Evolutionary conservation across 192 early-diverging fungal genomes (phyloP), one percentile per base, ranked within the genome.

Genomic region (Backusella morwellensis): DNA sequence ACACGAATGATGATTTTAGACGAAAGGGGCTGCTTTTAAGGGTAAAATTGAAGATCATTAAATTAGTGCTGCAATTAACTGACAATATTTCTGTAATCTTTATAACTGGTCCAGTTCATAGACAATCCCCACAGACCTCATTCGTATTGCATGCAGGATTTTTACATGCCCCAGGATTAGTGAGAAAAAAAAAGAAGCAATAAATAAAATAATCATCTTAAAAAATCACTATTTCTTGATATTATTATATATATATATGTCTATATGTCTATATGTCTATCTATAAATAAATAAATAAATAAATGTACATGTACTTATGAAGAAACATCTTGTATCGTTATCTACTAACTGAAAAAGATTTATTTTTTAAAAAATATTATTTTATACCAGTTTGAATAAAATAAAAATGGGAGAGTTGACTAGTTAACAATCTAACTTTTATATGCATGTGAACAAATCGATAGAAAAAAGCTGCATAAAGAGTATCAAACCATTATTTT

Each of bases 51-150:
- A 29, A 59, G 54, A 59, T 59, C 54, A 59, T 59, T 59, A 59
- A 59, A 26, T 59, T 59, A 26, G 54, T 59, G 54, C 21, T 12
- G 26, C 23, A 59, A 59, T 26, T 59, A 50, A 59, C 54, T 59
- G 54, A 59, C 54, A 59, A 59, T 63, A 29, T 29, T 63, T 63
- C 21, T 63, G 56, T 26, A 63, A 63, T 63, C 56, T 63, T 63
- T 63, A 63, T 63, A 63, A 63, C 29, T 63, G 23, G 56, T 63
- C 56, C 56, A 29, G 56, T 63, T 63, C 23, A 63, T 26, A n/a
- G 8, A 12, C 56, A 63, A 63, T 63, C 56, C 47, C 26, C 56
- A 63, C 56, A 63, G 56, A 29, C 56, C 6, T 12, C 23, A 26
- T 29, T 29, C 23, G 56, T 63, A 29, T 26, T 63, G 56, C 56